Conservation (phyloP, 305 asterid species). For the Fraxinus sp. region DNA sequence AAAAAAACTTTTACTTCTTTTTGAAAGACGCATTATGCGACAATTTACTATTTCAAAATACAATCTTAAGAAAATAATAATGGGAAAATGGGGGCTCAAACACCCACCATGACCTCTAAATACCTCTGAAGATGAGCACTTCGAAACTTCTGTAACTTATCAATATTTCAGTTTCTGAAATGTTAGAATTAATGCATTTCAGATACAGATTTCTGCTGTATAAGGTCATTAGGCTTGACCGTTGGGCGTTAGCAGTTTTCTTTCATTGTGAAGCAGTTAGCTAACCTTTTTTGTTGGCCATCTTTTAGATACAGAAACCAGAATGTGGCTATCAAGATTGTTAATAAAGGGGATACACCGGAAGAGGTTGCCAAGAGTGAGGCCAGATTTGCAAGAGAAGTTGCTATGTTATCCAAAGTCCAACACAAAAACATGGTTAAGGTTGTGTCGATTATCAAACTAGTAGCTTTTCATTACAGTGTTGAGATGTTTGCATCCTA, state of each 20-base stretch:
- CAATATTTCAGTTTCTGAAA: neutral
- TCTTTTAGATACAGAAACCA: conserved; percentile 73
- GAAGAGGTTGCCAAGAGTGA: conserved; percentile 83
- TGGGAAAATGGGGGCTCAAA: neutral
- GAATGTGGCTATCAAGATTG: conserved; percentile 91
- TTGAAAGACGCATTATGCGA: no score
- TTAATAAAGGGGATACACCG: conserved; percentile 71
- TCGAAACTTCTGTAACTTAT: neutral
- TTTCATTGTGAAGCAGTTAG: neutral
- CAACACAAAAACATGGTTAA: conserved; percentile 94
- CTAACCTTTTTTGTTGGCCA: conserved; percentile 6
- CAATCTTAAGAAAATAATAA: no score
- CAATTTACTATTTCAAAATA: no score
- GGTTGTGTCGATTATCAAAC: conserved; percentile 44
- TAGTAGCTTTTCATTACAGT: neutral
- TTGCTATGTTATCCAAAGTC: conserved; percentile 86
- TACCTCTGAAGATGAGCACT: neutral
- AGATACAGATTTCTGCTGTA: neutral
- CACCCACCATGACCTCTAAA: neutral
- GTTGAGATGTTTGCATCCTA: neutral
- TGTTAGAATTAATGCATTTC: neutral
- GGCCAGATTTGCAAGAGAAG: conserved; percentile 82
- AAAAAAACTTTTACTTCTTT: no score
- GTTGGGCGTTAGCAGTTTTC: neutral
- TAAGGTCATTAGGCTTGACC: neutral